Evolutionary conservation across 2,329 filamentous ascomycete species (phyloP), one percentile per base, ranked within the genome.

Genomic region (Elsinoe australis): DNA sequence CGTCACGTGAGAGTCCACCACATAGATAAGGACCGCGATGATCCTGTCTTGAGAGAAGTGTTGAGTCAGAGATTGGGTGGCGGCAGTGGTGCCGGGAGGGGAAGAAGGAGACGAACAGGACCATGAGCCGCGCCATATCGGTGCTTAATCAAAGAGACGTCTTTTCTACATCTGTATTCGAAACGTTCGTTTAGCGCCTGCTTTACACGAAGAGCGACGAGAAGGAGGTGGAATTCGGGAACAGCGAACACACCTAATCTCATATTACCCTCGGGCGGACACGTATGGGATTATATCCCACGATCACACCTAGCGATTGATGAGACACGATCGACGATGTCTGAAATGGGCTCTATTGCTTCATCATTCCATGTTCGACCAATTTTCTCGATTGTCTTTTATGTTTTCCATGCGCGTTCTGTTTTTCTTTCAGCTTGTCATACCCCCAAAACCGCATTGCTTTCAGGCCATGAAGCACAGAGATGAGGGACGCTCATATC

Each of bases 1-100:
- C 81, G 88, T 64, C 92, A 98, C 66, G 92, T 96, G 26, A 80
- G 87, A 48, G 87, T 92, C 33, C 90, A 96, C 63, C 92, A 96
- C 63, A 71, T 82, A 31, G 89, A 96, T 60, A 92, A 87, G 64
- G 82, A 85, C 62, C 90, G 88, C 64, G 88, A 95, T 56, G 90
- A 96, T 59, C 80, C 85, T 0, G 67, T 74, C 48, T 70, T 98
- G 32, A 78, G 88, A 46, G 83, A 90, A 41, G 90, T 96, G 1
- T 78, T 96, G 29, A 77, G 87, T 1, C 88, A 95, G 62, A 75
- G 92, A 45, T 81, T 85, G 2, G 86, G 95, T 64, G 89, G 89
- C 24, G 85, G 85, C 4, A 86, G 78, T 61, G 33, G 45, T 29
- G 45, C 12, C 10, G 45, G 45, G 19, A 80, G 89, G 55, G 87